Evolutionary conservation across 257 asterid species (phyloP).

Genomic region (Pogostemon cablin): DNA sequence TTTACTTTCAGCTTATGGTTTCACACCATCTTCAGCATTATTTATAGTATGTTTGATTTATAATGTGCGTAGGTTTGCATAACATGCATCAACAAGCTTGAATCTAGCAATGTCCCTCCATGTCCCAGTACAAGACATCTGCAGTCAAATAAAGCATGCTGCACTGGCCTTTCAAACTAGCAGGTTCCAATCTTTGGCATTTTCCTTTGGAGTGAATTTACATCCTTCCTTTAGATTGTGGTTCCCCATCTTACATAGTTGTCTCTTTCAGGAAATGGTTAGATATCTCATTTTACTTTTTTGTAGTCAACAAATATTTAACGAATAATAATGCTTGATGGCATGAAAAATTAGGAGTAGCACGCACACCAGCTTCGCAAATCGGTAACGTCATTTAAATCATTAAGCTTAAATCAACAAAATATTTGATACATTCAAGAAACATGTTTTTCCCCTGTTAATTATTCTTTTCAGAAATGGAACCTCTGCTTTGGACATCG

Average conservation of each 20-base stretch:
- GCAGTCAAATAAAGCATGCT: conserved; percentile 98
- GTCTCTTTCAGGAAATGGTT: conserved; percentile 21
- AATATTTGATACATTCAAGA: conserved; percentile 5
- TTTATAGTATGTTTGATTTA: conserved; percentile 22
- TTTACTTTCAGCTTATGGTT: background rate
- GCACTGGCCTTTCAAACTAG: conserved; percentile 87
- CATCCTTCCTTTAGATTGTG: conserved; percentile 4
- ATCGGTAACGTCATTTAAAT: conserved; percentile 68
- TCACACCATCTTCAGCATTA: background rate
- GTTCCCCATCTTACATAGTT: background rate
- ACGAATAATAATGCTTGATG: conserved; percentile 97
- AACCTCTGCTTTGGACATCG: no score
- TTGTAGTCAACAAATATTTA: conserved; percentile 87
- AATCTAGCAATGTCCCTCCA: conserved; percentile 95
- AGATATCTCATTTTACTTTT: conserved; percentile 21
- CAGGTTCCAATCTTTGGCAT: conserved; percentile 51
- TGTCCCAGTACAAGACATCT: conserved; percentile 93
- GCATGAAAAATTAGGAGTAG: conserved; percentile 83
- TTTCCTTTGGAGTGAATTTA: conserved; percentile 5
- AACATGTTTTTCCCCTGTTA: background rate
- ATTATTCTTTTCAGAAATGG: no score
- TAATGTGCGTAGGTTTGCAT: conserved; percentile 71
- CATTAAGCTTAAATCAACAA: conserved; percentile 48
- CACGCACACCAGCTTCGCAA: conserved; percentile 94
- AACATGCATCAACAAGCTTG: conserved; percentile 76